phyloP scores from a whole-genome alignment of 768 basidiomycete genomes.

The Dentipellis sp. region DNA sequence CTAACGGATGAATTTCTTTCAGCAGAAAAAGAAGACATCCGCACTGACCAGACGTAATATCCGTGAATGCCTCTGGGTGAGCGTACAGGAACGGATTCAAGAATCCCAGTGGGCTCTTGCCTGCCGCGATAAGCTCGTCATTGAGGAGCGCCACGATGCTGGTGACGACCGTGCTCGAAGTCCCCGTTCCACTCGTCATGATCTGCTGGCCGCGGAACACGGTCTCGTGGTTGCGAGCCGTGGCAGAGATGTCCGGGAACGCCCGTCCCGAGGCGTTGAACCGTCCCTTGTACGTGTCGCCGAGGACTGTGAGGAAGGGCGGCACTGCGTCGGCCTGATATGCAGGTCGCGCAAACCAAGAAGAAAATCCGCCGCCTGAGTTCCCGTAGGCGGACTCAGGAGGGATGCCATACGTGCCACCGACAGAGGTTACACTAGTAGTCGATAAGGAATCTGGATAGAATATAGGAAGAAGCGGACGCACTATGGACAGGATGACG shows the following conservation, averaged over 20 bases:
- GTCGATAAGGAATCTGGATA: neutral
- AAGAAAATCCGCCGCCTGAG: conserved; percentile 14
- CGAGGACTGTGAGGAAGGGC: conserved; percentile 2
- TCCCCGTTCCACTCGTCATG: neutral
- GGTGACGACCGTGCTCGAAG: conserved; percentile 10
- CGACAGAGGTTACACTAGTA: neutral
- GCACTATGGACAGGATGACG: conserved; percentile 25
- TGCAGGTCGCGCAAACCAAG: conserved; percentile 7
- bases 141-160: conserved; percentile 14
- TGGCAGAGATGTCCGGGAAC: conserved; percentile 3
- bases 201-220: neutral
- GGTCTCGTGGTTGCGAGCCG: conserved; percentile 7
- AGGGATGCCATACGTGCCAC: conserved; percentile 3
- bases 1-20: too few species aligned
- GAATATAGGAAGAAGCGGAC: neutral
- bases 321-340: conserved; percentile 5
- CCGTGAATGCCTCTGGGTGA: neutral
- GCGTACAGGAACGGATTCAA: conserved; percentile 15
- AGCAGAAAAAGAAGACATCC: neutral
- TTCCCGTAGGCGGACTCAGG: conserved; percentile 7
- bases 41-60: neutral
- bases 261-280: conserved; percentile 7
- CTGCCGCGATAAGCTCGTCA: neutral
- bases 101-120: conserved; percentile 13
- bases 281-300: conserved; percentile 1